These are phyloP conservation scores for Leccinum angustisporum DNA, from an alignment of 1,284 basidiomycete genomes.

Conservation along the genomic window DNA sequence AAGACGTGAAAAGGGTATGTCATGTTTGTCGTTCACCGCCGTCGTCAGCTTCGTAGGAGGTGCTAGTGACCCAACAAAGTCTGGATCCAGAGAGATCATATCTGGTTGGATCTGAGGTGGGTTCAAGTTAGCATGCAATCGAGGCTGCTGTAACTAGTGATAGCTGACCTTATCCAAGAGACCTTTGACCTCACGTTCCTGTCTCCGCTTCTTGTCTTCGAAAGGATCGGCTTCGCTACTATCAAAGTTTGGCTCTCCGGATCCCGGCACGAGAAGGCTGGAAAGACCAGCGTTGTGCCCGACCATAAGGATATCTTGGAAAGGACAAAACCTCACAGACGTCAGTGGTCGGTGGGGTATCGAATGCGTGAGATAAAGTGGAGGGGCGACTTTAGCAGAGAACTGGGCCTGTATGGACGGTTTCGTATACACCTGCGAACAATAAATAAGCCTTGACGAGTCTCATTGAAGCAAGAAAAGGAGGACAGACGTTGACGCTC, in stretches of 20 bases:
- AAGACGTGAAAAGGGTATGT: slow-evolving; percentile 69
- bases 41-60: slow-evolving; percentile 60
- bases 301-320: slow-evolving; percentile 89
- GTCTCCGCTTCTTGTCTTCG: slow-evolving; percentile 79
- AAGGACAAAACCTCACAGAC: slow-evolving; percentile 82
- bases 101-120: slow-evolving; percentile 79
- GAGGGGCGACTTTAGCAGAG: slow-evolving; percentile 56
- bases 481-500: slow-evolving; percentile 68
- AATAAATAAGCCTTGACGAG: not conserved
- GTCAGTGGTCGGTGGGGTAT: slow-evolving; percentile 69
- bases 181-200: slow-evolving; percentile 89
- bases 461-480: not conserved
- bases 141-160: not conserved
- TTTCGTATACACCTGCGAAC: slow-evolving; percentile 61
- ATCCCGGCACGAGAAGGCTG: slow-evolving; percentile 85
- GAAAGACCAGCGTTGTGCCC: slow-evolving; percentile 76
- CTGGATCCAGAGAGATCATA: slow-evolving; percentile 89
- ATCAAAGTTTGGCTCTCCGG: slow-evolving; percentile 95
- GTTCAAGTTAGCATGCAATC: slow-evolving; percentile 3
- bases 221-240: slow-evolving; percentile 93
- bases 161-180: slow-evolving; percentile 82
- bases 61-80: slow-evolving; percentile 76
- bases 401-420: slow-evolving; percentile 63
- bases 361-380: slow-evolving; percentile 83
- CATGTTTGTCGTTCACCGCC: slow-evolving; percentile 49